A percentile compares a stretch with the other conserved stretches of the same genome.
Conservation (phyloP, 352 stramenopile genomes). For the Nothophytophthora sp. region DNA sequence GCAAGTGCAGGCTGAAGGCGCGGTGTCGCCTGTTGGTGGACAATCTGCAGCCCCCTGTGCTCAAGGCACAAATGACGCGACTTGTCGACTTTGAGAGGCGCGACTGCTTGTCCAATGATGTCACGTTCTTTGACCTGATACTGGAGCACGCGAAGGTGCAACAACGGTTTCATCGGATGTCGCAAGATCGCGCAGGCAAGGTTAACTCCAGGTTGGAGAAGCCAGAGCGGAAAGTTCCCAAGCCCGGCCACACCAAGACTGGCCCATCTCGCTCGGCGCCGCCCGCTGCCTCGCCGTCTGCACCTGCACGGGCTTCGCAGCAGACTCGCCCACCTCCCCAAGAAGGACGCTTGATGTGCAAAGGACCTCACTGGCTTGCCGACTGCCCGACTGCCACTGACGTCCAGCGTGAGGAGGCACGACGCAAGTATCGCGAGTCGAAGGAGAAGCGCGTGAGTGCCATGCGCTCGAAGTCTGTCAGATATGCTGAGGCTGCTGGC, state of each 20-base stretch:
- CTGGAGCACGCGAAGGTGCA: slow-evolving; percentile 11
- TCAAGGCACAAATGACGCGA: slow-evolving; percentile 6
- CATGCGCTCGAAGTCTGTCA: too few species aligned
- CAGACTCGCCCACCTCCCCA: neutral
- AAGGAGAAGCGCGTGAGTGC: neutral
- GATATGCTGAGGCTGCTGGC: slow-evolving; percentile 3
- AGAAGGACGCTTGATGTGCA: slow-evolving; percentile 5
- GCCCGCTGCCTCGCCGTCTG: neutral
- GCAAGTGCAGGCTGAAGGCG: slow-evolving; percentile 1
- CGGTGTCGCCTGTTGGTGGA: slow-evolving; percentile 13
- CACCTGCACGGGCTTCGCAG: too few species aligned
- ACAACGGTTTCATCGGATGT: slow-evolving; percentile 1
- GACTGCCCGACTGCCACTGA: slow-evolving; percentile 6
- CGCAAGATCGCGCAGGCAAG: neutral
- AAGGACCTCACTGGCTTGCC: slow-evolving; percentile 1
- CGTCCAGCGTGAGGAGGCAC: neutral
- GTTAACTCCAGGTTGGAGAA: neutral
- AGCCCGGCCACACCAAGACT: neutral
- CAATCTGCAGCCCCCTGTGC: slow-evolving; percentile 1
- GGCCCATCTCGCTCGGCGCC: neutral
- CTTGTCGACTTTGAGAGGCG: slow-evolving; percentile 15
- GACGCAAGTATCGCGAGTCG: neutral
- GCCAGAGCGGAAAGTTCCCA: neutral
- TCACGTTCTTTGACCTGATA: slow-evolving; percentile 7
- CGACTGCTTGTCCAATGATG: neutral